Evolutionary conservation across 352 stramenopile species (phyloP).

Genomic region (Thraustochytrium striatum): DNA sequence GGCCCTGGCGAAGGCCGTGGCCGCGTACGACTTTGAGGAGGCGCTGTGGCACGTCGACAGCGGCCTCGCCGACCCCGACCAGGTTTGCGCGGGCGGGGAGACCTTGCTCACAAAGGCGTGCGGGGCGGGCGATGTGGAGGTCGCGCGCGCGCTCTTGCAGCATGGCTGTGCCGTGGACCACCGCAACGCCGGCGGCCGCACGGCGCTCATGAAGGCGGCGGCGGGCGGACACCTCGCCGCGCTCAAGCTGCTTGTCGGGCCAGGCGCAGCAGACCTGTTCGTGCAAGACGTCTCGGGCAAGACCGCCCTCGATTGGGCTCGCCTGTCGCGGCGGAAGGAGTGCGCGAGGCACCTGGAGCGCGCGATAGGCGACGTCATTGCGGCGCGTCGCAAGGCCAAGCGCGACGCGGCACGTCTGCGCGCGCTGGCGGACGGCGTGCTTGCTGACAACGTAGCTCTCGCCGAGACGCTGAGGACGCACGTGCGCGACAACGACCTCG

Average conservation of each 20-base stretch:
- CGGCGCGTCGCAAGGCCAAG: not conserved
- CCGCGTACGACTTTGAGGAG: constrained; percentile 34
- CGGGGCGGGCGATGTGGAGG: constrained; percentile 5
- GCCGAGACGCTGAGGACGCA: not conserved
- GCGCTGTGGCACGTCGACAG: constrained; percentile 35
- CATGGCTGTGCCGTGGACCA: constrained; percentile 41
- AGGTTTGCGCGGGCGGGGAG: constrained; percentile 32
- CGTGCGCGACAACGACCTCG: constrained; percentile 42
- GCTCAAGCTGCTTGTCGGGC: constrained; percentile 30
- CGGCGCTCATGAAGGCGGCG: constrained; percentile 49
- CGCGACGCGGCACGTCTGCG: not conserved
- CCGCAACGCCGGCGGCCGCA: constrained; percentile 11
- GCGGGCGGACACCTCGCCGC: constrained; percentile 22
- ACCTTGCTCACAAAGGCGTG: constrained; percentile 46
- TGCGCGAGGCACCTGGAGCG: constrained; percentile 46
- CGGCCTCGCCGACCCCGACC: constrained; percentile 20
- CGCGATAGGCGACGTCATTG: not conserved
- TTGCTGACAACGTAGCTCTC: constrained; percentile 13
- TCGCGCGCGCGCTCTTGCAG: constrained; percentile 23
- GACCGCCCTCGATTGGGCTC: constrained; percentile 49
- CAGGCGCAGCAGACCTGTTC: not conserved
- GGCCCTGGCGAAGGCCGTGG: not conserved
- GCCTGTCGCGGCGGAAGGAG: constrained; percentile 22
- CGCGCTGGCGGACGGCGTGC: constrained; percentile 4
- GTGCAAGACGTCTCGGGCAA: constrained; percentile 20